Evolutionary conservation across 306 rosid genomes (phyloP).

Genomic region (Dalbergia cochinchinensis): DNA sequence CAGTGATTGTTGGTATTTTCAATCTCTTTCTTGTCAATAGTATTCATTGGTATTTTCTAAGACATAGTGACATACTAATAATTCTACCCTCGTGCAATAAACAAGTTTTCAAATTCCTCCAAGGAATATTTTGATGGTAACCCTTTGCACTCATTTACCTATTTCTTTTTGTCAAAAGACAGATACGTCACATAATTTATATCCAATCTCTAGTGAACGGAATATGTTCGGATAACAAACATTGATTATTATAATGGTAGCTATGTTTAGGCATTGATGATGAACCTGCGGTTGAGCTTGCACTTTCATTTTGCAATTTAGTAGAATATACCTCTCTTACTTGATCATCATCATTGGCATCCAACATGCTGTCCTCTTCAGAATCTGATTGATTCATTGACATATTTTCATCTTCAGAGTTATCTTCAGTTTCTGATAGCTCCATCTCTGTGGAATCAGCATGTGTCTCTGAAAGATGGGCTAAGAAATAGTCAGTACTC

Average conservation of each 20-base stretch:
- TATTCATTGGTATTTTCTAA: too few relatives aligned
- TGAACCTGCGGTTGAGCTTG: conserved; percentile 31
- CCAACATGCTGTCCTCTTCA: conserved; percentile 50
- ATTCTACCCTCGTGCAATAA: not conserved
- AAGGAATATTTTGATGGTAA: conserved; percentile 30
- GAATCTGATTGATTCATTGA: conserved; percentile 60
- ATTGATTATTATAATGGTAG: conserved; percentile 46
- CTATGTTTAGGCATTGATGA: conserved; percentile 44
- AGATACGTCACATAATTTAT: conserved; percentile 20
- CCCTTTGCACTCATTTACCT: conserved; percentile 1
- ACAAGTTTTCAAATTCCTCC: conserved; percentile 32
- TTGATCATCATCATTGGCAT: conserved; percentile 45
- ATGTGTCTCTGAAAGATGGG: conserved; percentile 48
- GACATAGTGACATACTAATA: too few relatives aligned
- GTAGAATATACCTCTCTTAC: conserved; percentile 48
- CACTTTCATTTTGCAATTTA: conserved; percentile 39
- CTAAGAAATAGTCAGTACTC: conserved; percentile 44
- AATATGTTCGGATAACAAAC: conserved; percentile 31
- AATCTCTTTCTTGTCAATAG: not conserved
- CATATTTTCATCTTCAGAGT: conserved; percentile 45
- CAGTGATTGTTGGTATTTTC: not conserved
- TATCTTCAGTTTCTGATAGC: conserved; percentile 57
- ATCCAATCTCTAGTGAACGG: conserved; percentile 37
- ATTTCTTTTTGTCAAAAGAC: not conserved
- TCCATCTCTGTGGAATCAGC: conserved; percentile 49